Evolutionary conservation across 495 filamentous ascomycete genomes (phyloP).

Genomic region (Neurospora sp.): DNA sequence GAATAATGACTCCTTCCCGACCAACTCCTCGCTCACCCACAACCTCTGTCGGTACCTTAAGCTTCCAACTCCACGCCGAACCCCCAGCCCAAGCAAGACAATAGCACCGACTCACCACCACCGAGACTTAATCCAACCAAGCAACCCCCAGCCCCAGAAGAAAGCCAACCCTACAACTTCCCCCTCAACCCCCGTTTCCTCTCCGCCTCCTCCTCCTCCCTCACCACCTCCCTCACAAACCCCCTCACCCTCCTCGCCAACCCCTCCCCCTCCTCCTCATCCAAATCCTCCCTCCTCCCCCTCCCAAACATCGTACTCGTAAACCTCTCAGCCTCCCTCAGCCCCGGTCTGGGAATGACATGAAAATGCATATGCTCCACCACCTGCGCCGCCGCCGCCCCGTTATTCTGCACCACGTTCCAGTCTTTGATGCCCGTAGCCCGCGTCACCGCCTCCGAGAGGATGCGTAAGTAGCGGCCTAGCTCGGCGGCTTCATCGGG

Average conservation of each 20-base stretch:
- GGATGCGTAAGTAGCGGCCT: conserved; percentile 61
- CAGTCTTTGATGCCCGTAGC: conserved; percentile 61
- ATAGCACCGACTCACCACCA: too few species aligned
- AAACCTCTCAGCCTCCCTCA: conserved; percentile 42
- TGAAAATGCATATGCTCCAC: conserved; percentile 91
- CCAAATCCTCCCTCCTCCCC: conserved; percentile 70
- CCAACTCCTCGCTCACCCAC: too few species aligned
- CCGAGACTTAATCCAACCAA: too few species aligned
- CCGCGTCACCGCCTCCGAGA: conserved; percentile 59
- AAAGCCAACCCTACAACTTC: too few species aligned
- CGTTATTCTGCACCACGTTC: conserved; percentile 96
- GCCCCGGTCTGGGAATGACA: conserved; percentile 64
- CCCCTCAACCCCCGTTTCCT: too few species aligned
- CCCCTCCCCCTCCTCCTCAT: conserved; percentile 68
- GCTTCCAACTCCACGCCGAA: too few species aligned
- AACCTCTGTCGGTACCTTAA: too few species aligned
- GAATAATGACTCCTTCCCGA: too few species aligned
- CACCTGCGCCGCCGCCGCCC: conserved; percentile 75
- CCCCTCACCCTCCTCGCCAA: conserved; percentile 51
- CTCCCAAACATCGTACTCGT: conserved; percentile 70
- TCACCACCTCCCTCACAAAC: conserved; percentile 41
- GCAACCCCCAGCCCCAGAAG: too few species aligned
- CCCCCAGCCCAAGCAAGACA: too few species aligned
- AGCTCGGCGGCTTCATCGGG: conserved; percentile 47
- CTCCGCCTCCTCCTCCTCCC: conserved; percentile 32